Percentiles rank a stretch among this genome's conserved stretches.
Evolutionary conservation across 176 grass and related monocot species (phyloP).

Genomic region (Triticum urartu): DNA sequence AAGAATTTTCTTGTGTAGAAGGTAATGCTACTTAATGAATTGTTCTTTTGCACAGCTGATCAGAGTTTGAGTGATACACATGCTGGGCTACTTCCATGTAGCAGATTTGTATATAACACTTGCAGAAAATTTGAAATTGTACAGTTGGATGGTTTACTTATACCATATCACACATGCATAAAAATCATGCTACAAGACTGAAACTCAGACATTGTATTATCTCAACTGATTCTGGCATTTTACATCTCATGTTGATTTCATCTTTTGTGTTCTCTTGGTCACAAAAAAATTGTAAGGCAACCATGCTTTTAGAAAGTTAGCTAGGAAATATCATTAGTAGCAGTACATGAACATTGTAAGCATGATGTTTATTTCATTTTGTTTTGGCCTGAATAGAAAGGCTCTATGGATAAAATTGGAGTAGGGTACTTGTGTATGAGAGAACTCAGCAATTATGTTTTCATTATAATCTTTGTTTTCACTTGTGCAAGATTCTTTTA

Average conservation of each 20-base stretch:
- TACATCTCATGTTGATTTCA: not conserved
- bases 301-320: not conserved
- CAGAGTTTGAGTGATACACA: slow-evolving; percentile 4
- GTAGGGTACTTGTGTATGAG: not conserved
- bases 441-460: slow-evolving; percentile 26
- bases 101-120: not conserved
- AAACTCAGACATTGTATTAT: slow-evolving; percentile 22
- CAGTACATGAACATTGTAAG: not conserved
- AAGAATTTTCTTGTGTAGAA: slow-evolving; percentile 68
- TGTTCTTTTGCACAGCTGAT: slow-evolving; percentile 17
- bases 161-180: not conserved
- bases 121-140: not conserved
- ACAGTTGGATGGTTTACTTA: slow-evolving; percentile 1
- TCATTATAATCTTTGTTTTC: slow-evolving; percentile 6
- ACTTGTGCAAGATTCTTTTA: slow-evolving; percentile 59
- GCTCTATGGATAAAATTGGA: not conserved
- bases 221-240: not conserved
- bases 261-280: slow-evolving; percentile 3
- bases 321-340: not conserved
- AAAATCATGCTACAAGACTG: not conserved
- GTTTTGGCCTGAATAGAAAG: not conserved
- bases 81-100: not conserved
- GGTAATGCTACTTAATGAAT: slow-evolving; percentile 38
- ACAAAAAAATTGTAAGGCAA: not conserved
- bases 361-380: slow-evolving; percentile 16